Evolutionary conservation across 2,329 filamentous ascomycete species (phyloP), one percentile per base, ranked within the genome.

Genomic region (Sporothrix variecibatus): DNA sequence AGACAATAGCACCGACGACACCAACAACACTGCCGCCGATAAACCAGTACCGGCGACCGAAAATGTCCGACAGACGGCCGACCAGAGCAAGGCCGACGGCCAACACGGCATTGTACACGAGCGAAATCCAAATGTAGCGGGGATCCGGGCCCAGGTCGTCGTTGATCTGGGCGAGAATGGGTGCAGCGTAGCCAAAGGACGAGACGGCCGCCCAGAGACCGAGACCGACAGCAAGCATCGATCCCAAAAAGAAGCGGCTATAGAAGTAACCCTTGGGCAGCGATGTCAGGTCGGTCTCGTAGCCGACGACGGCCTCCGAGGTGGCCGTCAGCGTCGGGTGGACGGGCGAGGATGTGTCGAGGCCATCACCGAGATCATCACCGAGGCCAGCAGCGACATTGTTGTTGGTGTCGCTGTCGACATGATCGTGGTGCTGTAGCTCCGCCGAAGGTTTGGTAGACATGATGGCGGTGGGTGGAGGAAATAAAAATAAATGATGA

Each of bases 1-100:
- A 80, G 64, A 84, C 78, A 65, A 84, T 81, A 67, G 79, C 79
- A 9, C 82, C 82, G 67, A 84, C 77, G 34, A 84, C 78, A 6
- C 79, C 81, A 1, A 84, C 76, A 4, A 75, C 76, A 15, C 78
- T 78, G 26, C 79, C 79, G n/a, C 76, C 75, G 51, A 80, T 77
- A 70, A 79, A 80, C 43, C 79, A 76, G 77, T 77, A 80, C 20
- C 78, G 79, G 3, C 78, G 77, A 26, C 77, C 79, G 67, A 80
- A 79, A 72, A 78, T 80, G 74, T 78, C 78, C 26, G 77, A 78
- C 15, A 80, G 75, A 60, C 78, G 77, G 26, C 79, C 79, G 70
- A 80, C 78, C 40, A 79, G 78, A 28, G 77, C 77, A 11, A 79
- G 77, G 11, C 74, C 76, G 9, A 80, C 78, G 51, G 79, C 78